These are phyloP conservation scores for Apiotrichum mycotoxinovorans DNA, from an alignment of 1,284 basidiomycete species.

Conservation along the genomic window DNA sequence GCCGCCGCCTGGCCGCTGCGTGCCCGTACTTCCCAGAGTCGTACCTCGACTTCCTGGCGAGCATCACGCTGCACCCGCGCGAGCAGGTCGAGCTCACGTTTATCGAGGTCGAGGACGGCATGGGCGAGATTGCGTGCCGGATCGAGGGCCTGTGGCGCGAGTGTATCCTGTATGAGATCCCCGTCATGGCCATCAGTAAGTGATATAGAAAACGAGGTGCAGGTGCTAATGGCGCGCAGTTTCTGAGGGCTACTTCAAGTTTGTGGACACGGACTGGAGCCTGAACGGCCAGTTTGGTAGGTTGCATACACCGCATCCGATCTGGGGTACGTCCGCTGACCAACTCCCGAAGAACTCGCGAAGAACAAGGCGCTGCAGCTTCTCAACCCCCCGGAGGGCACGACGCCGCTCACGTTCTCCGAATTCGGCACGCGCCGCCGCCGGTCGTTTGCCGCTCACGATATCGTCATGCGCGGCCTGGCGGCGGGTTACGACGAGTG, in stretches of 20 bases:
- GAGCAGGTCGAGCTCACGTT: conserved; percentile 71
- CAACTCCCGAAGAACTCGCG: conserved; percentile 64
- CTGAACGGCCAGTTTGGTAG: conserved; percentile 69
- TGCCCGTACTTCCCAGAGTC: conserved; percentile 72
- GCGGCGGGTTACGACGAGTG: conserved; percentile 61
- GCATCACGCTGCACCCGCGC: conserved; percentile 71
- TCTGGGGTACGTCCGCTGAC: too few species aligned
- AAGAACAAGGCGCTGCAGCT: conserved; percentile 67
- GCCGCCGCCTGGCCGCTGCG: conserved; percentile 61
- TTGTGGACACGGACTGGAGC: conserved; percentile 74
- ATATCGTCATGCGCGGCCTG: conserved; percentile 69
- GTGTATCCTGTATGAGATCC: conserved; percentile 93
- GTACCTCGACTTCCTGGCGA: conserved; percentile 73
- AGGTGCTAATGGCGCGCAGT: conserved; percentile 13
- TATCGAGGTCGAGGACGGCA: conserved; percentile 42
- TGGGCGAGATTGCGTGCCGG: conserved; percentile 70
- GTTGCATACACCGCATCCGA: conserved; percentile 15
- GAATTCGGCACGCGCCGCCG: conserved; percentile 92
- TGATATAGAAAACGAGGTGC: conserved; percentile 19
- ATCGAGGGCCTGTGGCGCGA: conserved; percentile 79
- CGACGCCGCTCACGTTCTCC: conserved; percentile 68
- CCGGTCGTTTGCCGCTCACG: conserved; percentile 74
- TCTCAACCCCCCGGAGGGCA: conserved; percentile 50
- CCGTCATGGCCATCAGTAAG: conserved; percentile 82
- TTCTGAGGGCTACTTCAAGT: conserved; percentile 56